phyloP scores from a whole-genome alignment of 331 rosid genomes.

The Pyracantha coccinea region DNA sequence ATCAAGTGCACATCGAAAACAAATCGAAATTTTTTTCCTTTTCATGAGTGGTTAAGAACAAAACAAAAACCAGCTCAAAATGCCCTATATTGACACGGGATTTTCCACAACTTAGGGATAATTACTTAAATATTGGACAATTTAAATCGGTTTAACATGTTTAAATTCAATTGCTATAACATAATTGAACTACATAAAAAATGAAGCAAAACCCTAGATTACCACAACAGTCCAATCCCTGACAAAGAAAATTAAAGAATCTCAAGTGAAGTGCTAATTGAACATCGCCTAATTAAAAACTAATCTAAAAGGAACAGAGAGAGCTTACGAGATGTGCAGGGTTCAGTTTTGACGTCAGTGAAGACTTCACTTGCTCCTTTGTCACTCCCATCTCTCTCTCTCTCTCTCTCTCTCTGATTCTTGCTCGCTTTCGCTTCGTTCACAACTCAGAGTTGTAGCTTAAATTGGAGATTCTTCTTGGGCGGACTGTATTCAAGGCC shows the following conservation, averaged over 20 bases:
- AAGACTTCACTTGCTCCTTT: constrained; percentile 67
- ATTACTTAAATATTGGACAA: too few relatives aligned
- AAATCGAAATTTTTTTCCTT: not conserved
- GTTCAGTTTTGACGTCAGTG: constrained; percentile 60
- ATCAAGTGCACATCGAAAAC: not conserved
- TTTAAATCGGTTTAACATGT: too few relatives aligned
- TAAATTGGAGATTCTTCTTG: not conserved
- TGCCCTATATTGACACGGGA: not conserved
- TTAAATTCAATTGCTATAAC: too few relatives aligned
- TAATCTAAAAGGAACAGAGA: too few relatives aligned
- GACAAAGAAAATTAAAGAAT: not conserved
- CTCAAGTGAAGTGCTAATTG: not conserved
- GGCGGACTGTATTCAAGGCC: constrained; percentile 1
- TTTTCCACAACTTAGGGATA: too few relatives aligned
- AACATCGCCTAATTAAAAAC: not conserved
- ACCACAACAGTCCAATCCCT: not conserved
- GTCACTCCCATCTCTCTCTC: constrained; percentile 59
- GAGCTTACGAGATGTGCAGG: constrained; percentile 68
- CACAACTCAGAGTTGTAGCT: not conserved
- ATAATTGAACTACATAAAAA: not conserved
- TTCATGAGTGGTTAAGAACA: not conserved
- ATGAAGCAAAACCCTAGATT: not conserved
- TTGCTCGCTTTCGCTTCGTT: not conserved
- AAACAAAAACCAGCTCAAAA: not conserved
- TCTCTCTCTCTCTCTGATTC: not conserved